Evolutionary conservation across 2,329 filamentous ascomycete species (phyloP).

Genomic region (Trichoderma breve): DNA sequence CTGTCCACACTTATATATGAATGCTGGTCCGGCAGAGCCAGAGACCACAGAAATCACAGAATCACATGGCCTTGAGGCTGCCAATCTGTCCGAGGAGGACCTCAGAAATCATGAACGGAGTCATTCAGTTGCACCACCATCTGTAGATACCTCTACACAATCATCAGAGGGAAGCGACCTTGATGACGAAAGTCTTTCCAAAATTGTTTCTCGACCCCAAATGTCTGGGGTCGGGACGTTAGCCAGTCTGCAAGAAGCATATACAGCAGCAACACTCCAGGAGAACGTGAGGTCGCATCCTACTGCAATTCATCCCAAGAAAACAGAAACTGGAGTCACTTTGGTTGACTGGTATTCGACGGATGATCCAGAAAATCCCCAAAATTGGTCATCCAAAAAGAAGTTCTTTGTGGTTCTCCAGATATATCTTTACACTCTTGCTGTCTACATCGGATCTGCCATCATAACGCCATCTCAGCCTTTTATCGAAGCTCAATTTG

Average conservation of each 20-base stretch:
- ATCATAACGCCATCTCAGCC: slow-evolving; percentile 11
- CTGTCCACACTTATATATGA: neutral
- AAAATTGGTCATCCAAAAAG: slow-evolving; percentile 17
- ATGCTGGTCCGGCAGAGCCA: neutral
- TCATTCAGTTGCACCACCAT: neutral
- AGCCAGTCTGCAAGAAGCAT: neutral
- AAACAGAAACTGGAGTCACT: neutral
- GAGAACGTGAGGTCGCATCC: neutral
- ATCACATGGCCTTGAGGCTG: neutral
- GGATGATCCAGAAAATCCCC: slow-evolving; percentile 17
- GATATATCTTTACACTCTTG: slow-evolving; percentile 6
- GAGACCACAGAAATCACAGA: neutral
- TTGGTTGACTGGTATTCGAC: slow-evolving; percentile 21
- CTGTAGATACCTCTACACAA: neutral
- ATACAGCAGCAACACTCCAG: neutral
- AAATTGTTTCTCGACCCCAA: neutral
- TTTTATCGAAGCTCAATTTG: neutral
- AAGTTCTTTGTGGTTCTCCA: slow-evolving; percentile 10
- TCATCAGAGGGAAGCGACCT: neutral
- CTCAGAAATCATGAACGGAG: neutral
- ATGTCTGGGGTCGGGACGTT: neutral
- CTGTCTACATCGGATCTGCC: slow-evolving; percentile 4
- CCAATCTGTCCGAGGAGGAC: neutral
- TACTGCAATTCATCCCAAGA: neutral
- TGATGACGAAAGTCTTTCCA: neutral